Base-by-base conservation (phyloP, 805 yeast genomes). In the Candida jianshihensis region DNA sequence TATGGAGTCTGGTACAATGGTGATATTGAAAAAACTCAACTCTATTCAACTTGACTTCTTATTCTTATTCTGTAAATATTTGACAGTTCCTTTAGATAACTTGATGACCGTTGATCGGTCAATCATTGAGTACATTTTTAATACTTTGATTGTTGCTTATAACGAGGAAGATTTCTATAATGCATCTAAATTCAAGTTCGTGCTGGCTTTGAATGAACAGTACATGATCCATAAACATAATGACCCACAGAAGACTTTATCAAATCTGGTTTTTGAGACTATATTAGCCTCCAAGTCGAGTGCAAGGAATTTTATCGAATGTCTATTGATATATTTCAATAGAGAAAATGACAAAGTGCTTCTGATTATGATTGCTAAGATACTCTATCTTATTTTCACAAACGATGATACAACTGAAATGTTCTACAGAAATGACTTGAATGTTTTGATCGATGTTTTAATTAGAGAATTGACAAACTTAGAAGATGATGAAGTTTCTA, bases 191-290 rank as follows among this genome's bases (percentile, higher is more conserved):
- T 78, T 88, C 62, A 79, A 78, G 49, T 61, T 85, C 13, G 57
- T 89, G 11, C 62, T 89, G 27, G 78, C 87, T 1, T 63, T 89
- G 19, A 89, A 89, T 58, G 96, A 89, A 54, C 96, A 89, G 58
- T 89, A 76, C 57, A 75, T 89, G 80, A 81, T 86, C 27, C 61
- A 74, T 42, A 68, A 5, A 69, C 71, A 26, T 26, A 9, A n/a
- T 21, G 24, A 21, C 8, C 11, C 24, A 21, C 10, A 11, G 24
- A 21, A 21, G 11, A 8, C 11, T 8, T 11, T 21, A 21, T 8
- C 8, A 14, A 29, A 29, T n/a, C 11, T 29, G 17, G 17, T 29
- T 5, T 29, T 29, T 13, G 10, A 29, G 9, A 29, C 31, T 4
- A 29, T 29, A 70, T 27, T 53, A 59, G 21, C 62, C 68, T 19